A percentile compares a stretch with the other conserved stretches of the same genome.
These are phyloP conservation scores for Clitopilus passeckerianus DNA, from an alignment of 768 basidiomycete genomes.

Conservation along the genomic window DNA sequence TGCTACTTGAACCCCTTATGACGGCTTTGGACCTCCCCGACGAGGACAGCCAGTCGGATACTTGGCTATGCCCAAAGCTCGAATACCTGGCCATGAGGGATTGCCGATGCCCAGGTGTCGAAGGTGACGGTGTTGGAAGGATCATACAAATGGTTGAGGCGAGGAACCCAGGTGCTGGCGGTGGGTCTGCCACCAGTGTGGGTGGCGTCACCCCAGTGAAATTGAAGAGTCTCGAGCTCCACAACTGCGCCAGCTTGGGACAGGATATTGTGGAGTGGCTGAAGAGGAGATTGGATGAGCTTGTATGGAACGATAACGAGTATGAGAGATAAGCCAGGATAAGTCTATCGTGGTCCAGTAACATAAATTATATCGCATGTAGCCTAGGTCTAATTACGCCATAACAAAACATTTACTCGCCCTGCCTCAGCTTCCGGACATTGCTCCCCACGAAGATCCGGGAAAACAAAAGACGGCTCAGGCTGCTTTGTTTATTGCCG, in stretches of 20 bases:
- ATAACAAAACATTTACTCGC: too few species aligned
- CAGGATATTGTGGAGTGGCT: conserved; percentile 71
- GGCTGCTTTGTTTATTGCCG: too few species aligned
- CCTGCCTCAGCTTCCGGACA: too few species aligned
- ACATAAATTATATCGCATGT: too few species aligned
- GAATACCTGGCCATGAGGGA: conserved; percentile 54
- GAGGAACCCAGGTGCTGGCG: conserved; percentile 49
- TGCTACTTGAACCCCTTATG: conserved; percentile 61
- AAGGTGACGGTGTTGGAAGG: conserved; percentile 60
- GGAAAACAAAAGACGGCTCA: too few species aligned
- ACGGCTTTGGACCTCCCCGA: conserved; percentile 53
- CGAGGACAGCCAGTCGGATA: conserved; percentile 36
- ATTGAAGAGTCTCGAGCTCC: conserved; percentile 55
- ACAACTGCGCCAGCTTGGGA: conserved; percentile 62
- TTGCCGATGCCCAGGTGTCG: conserved; percentile 44
- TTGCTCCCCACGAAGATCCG: too few species aligned
- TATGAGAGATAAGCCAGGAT: conserved; percentile 44
- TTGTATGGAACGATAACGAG: conserved; percentile 56
- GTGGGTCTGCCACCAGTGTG: conserved; percentile 24
- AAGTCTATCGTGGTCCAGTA: background rate
- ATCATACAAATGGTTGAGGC: conserved; percentile 70
- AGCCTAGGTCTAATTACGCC: too few species aligned
- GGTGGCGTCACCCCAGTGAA: conserved; percentile 47
- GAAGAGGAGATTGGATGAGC: conserved; percentile 53
- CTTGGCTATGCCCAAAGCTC: conserved; percentile 65